These are phyloP conservation scores for Betula pendula DNA, from an alignment of 306 rosid genomes.

Conservation along the genomic window DNA sequence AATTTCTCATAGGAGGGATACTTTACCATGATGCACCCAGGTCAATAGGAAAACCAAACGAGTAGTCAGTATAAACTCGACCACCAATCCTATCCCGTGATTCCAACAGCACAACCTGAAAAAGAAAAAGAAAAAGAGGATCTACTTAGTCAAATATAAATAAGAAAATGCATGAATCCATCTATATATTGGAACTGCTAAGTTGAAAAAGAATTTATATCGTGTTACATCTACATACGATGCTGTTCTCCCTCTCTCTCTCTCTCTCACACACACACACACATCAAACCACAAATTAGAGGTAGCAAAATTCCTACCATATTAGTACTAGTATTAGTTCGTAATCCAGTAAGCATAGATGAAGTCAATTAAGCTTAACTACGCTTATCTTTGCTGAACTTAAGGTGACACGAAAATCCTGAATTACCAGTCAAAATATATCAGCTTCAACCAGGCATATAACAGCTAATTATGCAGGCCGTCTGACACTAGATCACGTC, in stretches of 20 bases:
- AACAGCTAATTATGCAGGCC: not conserved
- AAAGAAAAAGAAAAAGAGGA: not conserved
- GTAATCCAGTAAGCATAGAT: not conserved
- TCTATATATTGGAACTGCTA: not conserved
- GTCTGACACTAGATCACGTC: not conserved
- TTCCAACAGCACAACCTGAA: slow-evolving; percentile 87
- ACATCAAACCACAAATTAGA: not conserved
- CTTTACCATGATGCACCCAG: slow-evolving; percentile 95
- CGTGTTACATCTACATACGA: not conserved
- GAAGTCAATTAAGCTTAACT: not conserved
- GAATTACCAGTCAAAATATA: not conserved
- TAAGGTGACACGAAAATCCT: not conserved
- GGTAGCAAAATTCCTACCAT: not conserved
- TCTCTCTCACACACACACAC: not conserved
- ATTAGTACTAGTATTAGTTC: not conserved
- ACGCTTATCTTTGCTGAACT: not conserved
- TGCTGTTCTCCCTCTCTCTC: not conserved
- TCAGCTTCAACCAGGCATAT: not conserved
- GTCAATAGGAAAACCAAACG: slow-evolving; percentile 97
- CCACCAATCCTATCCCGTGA: slow-evolving; percentile 92
- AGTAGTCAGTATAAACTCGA: slow-evolving; percentile 82
- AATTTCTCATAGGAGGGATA: slow-evolving; percentile 7
- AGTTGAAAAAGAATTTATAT: not conserved
- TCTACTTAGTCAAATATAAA: no score
- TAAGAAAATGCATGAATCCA: not conserved